These are phyloP conservation scores for Fennellomyces sp. DNA, from an alignment of 371 early-diverging fungal genomes.

Conservation along the genomic window DNA sequence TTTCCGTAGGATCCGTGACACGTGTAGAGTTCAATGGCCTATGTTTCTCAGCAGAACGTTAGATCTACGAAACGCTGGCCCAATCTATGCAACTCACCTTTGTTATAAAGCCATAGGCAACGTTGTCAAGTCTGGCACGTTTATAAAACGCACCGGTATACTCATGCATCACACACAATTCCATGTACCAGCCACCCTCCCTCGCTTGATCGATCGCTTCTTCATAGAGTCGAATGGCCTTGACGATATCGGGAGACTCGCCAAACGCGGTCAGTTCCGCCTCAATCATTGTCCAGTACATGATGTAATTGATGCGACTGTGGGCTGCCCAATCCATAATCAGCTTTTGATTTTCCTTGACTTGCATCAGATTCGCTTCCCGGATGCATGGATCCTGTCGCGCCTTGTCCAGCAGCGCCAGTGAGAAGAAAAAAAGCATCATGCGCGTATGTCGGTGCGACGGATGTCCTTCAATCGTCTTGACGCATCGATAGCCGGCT, in stretches of 20 bases:
- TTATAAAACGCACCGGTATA: constrained; percentile 42
- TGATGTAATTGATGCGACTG: constrained; percentile 22
- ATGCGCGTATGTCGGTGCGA: constrained; percentile 41
- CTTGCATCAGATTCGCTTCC: constrained; percentile 14
- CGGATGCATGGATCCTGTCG: constrained; percentile 13
- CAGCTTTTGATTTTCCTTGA: constrained; percentile 26
- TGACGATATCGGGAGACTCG: constrained; percentile 15
- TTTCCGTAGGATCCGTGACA: constrained; percentile 44
- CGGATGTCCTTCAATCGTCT: constrained; percentile 36
- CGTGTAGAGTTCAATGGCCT: constrained; percentile 31
- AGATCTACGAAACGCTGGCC: not conserved
- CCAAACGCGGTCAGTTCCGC: constrained; percentile 31
- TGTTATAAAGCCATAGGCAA: constrained; percentile 34
- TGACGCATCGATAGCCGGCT: constrained; percentile 28
- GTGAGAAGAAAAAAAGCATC: constrained; percentile 26
- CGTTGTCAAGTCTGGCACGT: constrained; percentile 33
- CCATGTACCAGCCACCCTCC: constrained; percentile 33
- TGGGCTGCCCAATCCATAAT: constrained; percentile 29
- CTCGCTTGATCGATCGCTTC: constrained; percentile 36
- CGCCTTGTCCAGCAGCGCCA: constrained; percentile 37
- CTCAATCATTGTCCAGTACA: constrained; percentile 41
- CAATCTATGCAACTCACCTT: constrained; percentile 17
- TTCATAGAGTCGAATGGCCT: constrained; percentile 31
- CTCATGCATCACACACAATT: constrained; percentile 40
- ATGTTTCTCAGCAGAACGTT: not conserved